Evolutionary conservation across 306 rosid species (phyloP).

Genomic region (Quercus parvula): DNA sequence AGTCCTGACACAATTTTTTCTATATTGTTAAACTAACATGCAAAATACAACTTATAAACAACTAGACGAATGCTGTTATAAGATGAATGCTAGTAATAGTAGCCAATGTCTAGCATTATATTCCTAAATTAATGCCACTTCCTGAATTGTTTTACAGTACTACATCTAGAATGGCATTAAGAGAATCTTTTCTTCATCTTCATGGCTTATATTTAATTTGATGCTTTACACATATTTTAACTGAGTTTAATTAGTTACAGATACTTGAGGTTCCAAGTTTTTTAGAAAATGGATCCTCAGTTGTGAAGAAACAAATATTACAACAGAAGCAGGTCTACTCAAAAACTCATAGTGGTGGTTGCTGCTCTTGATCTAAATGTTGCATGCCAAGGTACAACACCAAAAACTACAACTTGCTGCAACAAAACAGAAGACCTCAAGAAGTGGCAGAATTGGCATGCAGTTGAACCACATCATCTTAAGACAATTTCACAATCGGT

Average conservation of each 20-base stretch:
- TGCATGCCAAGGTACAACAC: not conserved
- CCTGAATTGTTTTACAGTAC: not conserved
- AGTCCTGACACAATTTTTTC: not conserved
- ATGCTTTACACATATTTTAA: not conserved
- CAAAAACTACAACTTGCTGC: constrained; percentile 1
- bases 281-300: constrained; percentile 62
- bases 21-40: not conserved
- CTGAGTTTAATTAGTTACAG: constrained; percentile 34
- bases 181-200: not conserved
- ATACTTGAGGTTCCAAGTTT: constrained; percentile 67
- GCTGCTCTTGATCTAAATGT: constrained; percentile 46
- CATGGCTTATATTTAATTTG: constrained; percentile 9
- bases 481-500: constrained; percentile 3
- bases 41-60: not conserved
- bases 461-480: not conserved
- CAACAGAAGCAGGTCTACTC: constrained; percentile 39
- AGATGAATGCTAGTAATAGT: not conserved
- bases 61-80: not conserved
- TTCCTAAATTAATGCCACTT: not conserved
- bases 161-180: not conserved
- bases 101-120: not conserved
- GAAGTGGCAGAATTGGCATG: constrained; percentile 14
- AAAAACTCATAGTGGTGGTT: constrained; percentile 33
- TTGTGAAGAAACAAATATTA: constrained; percentile 53
- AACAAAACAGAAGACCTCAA: not conserved